Conservation (phyloP, 2,329 filamentous ascomycete genomes). For the Cladorrhinum sp. region DNA sequence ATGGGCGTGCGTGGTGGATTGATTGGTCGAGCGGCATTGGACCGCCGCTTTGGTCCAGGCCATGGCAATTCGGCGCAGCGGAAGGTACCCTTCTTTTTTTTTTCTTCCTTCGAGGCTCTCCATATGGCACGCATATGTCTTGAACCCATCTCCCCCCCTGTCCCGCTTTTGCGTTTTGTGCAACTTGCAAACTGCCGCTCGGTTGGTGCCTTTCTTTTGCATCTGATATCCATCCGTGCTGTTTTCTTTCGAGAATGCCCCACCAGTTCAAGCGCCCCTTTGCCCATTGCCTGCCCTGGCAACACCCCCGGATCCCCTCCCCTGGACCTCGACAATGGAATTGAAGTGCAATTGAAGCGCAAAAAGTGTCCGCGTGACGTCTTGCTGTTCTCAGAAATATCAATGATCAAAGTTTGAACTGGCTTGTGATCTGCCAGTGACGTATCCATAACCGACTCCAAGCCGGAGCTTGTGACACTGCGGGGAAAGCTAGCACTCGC, state of each 20-base stretch:
- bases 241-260: too few relatives aligned
- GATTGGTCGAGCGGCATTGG: neutral
- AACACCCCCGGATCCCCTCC: neutral
- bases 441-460: slow-evolving; percentile 44
- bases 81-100: slow-evolving; percentile 1
- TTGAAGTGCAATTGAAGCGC: neutral
- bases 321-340: neutral
- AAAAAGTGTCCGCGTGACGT: slow-evolving; percentile 10
- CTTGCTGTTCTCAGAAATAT: neutral
- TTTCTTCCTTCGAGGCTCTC: neutral
- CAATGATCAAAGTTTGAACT: neutral
- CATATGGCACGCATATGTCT: neutral
- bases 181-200: too few relatives aligned
- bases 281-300: neutral
- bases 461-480: slow-evolving; percentile 59
- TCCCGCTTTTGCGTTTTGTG: neutral
- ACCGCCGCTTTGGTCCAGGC: slow-evolving; percentile 1
- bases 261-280: too few relatives aligned
- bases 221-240: too few relatives aligned
- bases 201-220: too few relatives aligned
- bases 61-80: slow-evolving; percentile 20
- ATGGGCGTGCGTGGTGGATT: slow-evolving; percentile 1
- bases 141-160: neutral
- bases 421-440: slow-evolving; percentile 35
- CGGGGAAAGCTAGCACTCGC: slow-evolving; percentile 37